Conservation (phyloP, 129 eudicot species). For the Chrysanthemum makinoi region DNA sequence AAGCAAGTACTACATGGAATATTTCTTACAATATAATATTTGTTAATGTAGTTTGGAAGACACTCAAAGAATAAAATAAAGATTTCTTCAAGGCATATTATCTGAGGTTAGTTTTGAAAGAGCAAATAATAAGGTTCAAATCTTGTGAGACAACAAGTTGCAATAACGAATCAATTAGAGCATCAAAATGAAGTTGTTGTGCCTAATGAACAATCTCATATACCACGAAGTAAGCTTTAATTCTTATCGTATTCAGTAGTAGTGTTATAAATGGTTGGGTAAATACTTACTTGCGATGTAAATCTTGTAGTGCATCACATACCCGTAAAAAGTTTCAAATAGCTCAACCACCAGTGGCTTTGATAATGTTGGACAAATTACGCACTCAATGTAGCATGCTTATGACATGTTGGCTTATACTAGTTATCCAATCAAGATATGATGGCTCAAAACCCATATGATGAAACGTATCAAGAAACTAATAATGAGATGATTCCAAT, state of each 20-base stretch:
- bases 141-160: slow-evolving; percentile 53
- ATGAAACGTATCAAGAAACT: no score
- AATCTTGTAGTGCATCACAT: no score
- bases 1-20: no score
- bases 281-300: no score
- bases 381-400: no score
- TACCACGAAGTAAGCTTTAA: slow-evolving; percentile 43
- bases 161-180: slow-evolving; percentile 37
- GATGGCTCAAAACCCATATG: no score
- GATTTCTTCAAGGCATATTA: slow-evolving; percentile 65
- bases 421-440: no score
- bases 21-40: background rate
- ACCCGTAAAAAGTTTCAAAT: no score
- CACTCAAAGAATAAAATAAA: slow-evolving; percentile 63
- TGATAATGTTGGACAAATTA: no score
- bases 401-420: no score
- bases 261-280: background rate
- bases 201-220: slow-evolving; percentile 40
- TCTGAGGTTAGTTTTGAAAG: slow-evolving; percentile 48
- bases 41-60: slow-evolving; percentile 54
- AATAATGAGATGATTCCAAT: no score
- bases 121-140: slow-evolving; percentile 52
- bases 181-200: slow-evolving; percentile 27
- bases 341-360: no score
- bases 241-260: background rate